Evolutionary conservation across 805 yeast species (phyloP), one percentile per base, ranked within the genome.

Genomic region (Nakazawaea peltata): DNA sequence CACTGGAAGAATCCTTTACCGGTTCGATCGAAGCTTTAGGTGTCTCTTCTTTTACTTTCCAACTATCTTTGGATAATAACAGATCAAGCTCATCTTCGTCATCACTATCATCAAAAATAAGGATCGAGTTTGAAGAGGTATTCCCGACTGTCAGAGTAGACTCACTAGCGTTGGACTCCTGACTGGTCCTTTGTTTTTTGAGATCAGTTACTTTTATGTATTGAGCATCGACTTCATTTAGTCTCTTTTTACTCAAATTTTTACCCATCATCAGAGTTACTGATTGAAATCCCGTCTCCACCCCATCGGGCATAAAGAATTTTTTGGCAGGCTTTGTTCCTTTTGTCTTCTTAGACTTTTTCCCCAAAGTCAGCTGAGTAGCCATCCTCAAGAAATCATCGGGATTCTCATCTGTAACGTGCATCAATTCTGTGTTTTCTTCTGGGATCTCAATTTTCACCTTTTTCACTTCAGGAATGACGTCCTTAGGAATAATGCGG

Each of bases 251-350:
- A n/a, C n/a, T n/a, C n/a, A n/a, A n/a, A n/a, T n/a, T n/a, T n/a
- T n/a, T 26, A 15, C 37, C 59, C 61, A 22, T 54, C 53, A 0
- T 77, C 67, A 48, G 80, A 45, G 4, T 53, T 52, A 2, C 85
- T 16, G 59, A 57, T 25, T 61, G 60, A 44, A 82, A 81, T 0
- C 86, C 88, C 0, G 78, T 69, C 27, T 67, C 71, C 4, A 74
- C 88, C 46, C 74, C 65, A 43, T 77, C 82, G 0, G 92, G 92
- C 84, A 81, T 76, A 51, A 75, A 77, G 43, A 81, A 81, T 30
- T 56, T 59, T 50, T 79, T 72, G 16, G 46, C 39, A n/a, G 32
- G 41, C 34, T 36, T 33, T 47, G 3, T 40, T 33, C 30, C 54
- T 38, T 41, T 44, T 23, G 36, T 34, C 36, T 40, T 45, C 9